Base-by-base conservation (phyloP, 306 rosid genomes). In the Datisca glomerata region DNA sequence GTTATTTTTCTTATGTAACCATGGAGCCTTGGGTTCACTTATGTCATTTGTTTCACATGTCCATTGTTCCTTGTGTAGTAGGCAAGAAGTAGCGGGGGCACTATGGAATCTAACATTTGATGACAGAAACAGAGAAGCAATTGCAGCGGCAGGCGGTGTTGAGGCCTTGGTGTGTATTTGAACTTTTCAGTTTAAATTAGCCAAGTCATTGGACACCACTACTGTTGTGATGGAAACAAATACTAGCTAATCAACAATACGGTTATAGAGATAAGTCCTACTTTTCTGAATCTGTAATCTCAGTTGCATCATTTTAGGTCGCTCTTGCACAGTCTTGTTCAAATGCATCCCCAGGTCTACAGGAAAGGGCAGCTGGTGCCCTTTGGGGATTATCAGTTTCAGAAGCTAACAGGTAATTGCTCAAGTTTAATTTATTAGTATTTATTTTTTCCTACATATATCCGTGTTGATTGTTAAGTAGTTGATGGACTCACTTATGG, bases 11-110 rank as follows among this genome's bases (percentile, higher is more conserved):
- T n/a, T n/a, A n/a, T n/a, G n/a, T n/a, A n/a, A n/a, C n/a, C n/a
- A n/a, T n/a, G n/a, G n/a, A n/a, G n/a, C n/a, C n/a, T n/a, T n/a
- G n/a, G n/a, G n/a, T n/a, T n/a, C n/a, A n/a, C n/a, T n/a, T n/a
- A n/a, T n/a, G n/a, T n/a, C n/a, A n/a, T n/a, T n/a, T n/a, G n/a
- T n/a, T n/a, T n/a, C n/a, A n/a, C n/a, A n/a, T n/a, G n/a, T n/a
- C n/a, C n/a, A n/a, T n/a, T 8, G 12, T 8, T 15, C 31, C 40
- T 42, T 29, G 12, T 31, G 31, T 7, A 39, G 48, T 71, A 91
- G 99, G 70, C 99, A 91, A 81, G 99, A 91, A 70, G 99, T 96
- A 34, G 99, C 99, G 36, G 99, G 99, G 33, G 99, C 99, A 11
- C 76, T 91, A 52, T 91, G 99, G 99, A 91, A 91, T 68, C 71